Base-by-base conservation (phyloP, 139 green algal genomes). In the Closterium sp. region DNA sequence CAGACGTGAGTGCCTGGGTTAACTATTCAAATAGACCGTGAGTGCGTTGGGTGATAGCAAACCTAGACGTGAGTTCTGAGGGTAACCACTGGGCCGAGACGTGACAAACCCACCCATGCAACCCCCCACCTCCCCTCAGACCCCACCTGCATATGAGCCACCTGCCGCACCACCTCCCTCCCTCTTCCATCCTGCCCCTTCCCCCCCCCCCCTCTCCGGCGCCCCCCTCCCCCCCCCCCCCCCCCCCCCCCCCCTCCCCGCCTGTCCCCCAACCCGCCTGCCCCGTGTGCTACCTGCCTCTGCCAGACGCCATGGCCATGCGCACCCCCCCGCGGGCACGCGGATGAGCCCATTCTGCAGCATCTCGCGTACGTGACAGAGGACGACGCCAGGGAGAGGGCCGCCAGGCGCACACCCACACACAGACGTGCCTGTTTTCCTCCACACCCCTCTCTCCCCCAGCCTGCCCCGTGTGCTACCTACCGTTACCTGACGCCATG, bases 381-480 rank as follows among this genome's bases (percentile, higher is more conserved):
- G 29, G 79, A 89, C 11, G 85, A 92, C 42, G 28, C 73, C 9
- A 10, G 79, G 19, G 90, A 92, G 31, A 6, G 24, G 90, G 28
- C 21, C 2, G 90, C 90, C 7, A 89, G 31, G 79, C 27, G 73
- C n/a, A 4, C 28, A 11, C 9, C 73, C n/a, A n/a, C 28, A 30
- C 28, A 24, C 73, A 21, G 29, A 28, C 38, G 28, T 5, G 21
- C 9, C 11, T 2, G 29, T 92, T 28, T 4, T 87, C 24, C 73
- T 86, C 73, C 21, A 87, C n/a, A 90, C 89, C 21, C 50, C 50
- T 21, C 11, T 17, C 50, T 21, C 50, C 50, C 50, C 34, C 34
- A 93, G 90, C 90, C 11, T 93, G 90, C 85, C 90, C 90, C 19
- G 90, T 90, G 27, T 92, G 90, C 70, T 92, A 91, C 27, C 90